phyloP scores from a whole-genome alignment of 2,329 filamentous ascomycete genomes.

The Lecanicillium sp. region DNA sequence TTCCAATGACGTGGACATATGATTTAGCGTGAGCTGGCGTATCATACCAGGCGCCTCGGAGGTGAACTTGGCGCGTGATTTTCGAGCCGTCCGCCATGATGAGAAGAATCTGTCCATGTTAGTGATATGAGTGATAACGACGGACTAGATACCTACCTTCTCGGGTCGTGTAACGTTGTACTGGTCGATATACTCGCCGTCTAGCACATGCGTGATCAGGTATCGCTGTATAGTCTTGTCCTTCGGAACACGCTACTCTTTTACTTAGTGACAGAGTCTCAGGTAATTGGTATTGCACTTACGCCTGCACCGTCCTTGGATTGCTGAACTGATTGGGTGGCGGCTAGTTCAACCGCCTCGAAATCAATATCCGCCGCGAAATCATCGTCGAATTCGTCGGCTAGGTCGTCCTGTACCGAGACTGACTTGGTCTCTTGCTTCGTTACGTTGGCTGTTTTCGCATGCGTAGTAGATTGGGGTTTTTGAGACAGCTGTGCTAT shows the following conservation, averaged over 20 bases:
- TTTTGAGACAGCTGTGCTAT: constrained; percentile 18
- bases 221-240: constrained; percentile 79
- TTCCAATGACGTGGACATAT: constrained; percentile 81
- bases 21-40: constrained; percentile 68
- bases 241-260: constrained; percentile 59
- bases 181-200: constrained; percentile 60
- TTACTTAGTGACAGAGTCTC: constrained; percentile 52
- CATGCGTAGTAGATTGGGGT: background rate
- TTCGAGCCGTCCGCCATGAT: constrained; percentile 73
- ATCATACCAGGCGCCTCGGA: constrained; percentile 83
- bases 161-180: constrained; percentile 56
- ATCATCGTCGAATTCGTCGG: constrained; percentile 32
- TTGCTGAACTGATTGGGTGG: constrained; percentile 56
- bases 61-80: constrained; percentile 59
- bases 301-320: constrained; percentile 27
- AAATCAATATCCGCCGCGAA: constrained; percentile 72
- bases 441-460: background rate
- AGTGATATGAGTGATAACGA: constrained; percentile 11
- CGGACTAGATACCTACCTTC: constrained; percentile 53
- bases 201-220: constrained; percentile 67
- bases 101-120: constrained; percentile 58
- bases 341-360: constrained; percentile 66
- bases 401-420: background rate
- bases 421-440: constrained; percentile 13
- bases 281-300: constrained; percentile 26